Conservation (phyloP, 441 rosid genomes). For the Corymbia citriodora region DNA sequence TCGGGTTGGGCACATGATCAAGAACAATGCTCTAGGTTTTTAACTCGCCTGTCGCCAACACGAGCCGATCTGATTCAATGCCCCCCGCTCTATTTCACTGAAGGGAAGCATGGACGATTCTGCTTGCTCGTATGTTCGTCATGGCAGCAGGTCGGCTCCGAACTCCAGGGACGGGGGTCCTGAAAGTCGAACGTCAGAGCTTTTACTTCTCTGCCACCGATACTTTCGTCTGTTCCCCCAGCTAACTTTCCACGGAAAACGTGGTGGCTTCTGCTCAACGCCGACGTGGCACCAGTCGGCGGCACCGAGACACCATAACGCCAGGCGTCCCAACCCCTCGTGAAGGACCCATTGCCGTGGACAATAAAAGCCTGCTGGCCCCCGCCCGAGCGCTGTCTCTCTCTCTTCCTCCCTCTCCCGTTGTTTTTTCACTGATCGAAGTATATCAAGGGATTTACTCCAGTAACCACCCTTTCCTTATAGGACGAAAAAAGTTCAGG, state of each 20-base stretch:
- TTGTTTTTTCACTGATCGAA: background rate
- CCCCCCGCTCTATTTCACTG: background rate
- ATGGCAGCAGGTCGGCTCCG: background rate
- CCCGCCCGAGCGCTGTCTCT: background rate
- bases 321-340: background rate
- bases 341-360: background rate
- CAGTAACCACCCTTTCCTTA: too few relatives aligned
- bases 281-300: background rate
- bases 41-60: background rate
- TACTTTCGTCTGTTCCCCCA: background rate
- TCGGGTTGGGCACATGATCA: background rate
- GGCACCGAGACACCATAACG: background rate
- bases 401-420: background rate
- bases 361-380: background rate
- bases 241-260: background rate
- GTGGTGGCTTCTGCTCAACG: background rate
- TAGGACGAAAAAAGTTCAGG: too few relatives aligned
- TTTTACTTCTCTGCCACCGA: background rate
- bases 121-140: background rate
- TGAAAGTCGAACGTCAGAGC: background rate
- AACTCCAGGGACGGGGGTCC: too few relatives aligned
- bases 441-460: background rate
- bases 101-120: background rate
- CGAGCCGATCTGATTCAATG: background rate
- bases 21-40: background rate